Percentiles rank a stretch among this genome's conserved stretches.
These are phyloP conservation scores for Syzygium malaccense DNA, from an alignment of 441 rosid species.

Conservation along the genomic window DNA sequence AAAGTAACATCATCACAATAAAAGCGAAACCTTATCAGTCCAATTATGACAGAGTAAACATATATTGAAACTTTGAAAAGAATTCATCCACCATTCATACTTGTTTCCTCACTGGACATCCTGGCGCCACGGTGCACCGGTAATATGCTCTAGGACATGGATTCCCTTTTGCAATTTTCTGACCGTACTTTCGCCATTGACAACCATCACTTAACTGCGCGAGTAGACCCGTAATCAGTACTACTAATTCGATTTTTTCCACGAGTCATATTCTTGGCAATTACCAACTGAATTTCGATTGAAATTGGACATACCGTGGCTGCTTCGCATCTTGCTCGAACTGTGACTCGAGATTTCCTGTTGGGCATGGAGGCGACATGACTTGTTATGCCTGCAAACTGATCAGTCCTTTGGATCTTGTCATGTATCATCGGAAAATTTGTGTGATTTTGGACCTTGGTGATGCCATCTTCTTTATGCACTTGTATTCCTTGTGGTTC, in stretches of 20 bases:
- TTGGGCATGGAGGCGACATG: conserved; percentile 37
- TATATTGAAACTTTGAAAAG: neutral
- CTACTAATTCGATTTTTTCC: neutral
- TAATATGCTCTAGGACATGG: conserved; percentile 97
- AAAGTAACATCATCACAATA: neutral
- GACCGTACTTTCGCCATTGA: conserved; percentile 98
- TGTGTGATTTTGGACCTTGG: conserved; percentile 6
- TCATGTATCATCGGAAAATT: conserved; percentile 8
- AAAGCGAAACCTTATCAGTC: neutral
- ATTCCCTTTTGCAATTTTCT: conserved; percentile 90
- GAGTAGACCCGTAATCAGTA: neutral
- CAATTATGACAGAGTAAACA: neutral
- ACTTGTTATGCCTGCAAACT: conserved; percentile 20
- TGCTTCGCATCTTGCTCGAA: conserved; percentile 73
- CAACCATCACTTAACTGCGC: conserved; percentile 90
- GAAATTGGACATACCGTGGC: conserved; percentile 54
- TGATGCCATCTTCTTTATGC: conserved; percentile 5
- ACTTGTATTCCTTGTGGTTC: neutral
- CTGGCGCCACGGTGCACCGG: conserved; percentile 80
- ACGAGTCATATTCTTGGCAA: neutral
- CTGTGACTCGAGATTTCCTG: conserved; percentile 84
- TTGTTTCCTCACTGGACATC: conserved; percentile 90
- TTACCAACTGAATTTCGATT: neutral
- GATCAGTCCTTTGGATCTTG: conserved; percentile 31
- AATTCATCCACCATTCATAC: conserved; percentile 13